These are phyloP conservation scores for Microbotryum violaceum DNA, from an alignment of 1,284 basidiomycete species.

Conservation along the genomic window DNA sequence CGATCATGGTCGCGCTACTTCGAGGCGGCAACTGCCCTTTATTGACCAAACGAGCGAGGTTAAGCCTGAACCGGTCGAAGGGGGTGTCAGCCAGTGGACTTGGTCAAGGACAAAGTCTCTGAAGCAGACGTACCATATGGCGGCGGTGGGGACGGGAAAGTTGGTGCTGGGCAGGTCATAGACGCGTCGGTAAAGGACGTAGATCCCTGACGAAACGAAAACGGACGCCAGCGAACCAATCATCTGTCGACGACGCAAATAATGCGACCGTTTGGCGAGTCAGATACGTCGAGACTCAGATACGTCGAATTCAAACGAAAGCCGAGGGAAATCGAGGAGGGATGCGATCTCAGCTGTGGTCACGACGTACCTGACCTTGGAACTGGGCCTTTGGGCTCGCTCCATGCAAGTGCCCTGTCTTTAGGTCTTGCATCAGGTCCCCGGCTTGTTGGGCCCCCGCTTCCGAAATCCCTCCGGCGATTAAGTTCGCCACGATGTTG, in stretches of 20 bases:
- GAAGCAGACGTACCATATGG: constrained; percentile 46
- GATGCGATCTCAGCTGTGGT: no score
- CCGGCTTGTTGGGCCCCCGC: constrained; percentile 95
- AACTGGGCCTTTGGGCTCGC: constrained; percentile 41
- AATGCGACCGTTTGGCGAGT: constrained; percentile 44
- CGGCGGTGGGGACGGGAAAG: constrained; percentile 89
- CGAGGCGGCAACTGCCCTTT: constrained; percentile 73
- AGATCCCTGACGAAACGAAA: constrained; percentile 78
- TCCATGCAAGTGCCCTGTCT: constrained; percentile 79
- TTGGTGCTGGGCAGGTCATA: constrained; percentile 69
- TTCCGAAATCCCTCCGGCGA: constrained; percentile 92
- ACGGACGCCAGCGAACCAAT: constrained; percentile 82
- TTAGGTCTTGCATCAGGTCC: constrained; percentile 96
- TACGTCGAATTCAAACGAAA: background rate
- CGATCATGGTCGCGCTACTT: constrained; percentile 69
- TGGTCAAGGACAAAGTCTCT: background rate
- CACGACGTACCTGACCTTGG: constrained; percentile 39
- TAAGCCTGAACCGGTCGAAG: constrained; percentile 58
- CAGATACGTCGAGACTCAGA: constrained; percentile 36
- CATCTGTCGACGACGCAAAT: constrained; percentile 72
- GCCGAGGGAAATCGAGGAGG: background rate
- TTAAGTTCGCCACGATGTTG: constrained; percentile 78
- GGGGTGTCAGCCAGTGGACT: background rate
- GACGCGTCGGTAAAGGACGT: constrained; percentile 74
- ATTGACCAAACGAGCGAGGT: constrained; percentile 74